Conservation (phyloP, 2,329 filamentous ascomycete species). For the Fusarium concolor region DNA sequence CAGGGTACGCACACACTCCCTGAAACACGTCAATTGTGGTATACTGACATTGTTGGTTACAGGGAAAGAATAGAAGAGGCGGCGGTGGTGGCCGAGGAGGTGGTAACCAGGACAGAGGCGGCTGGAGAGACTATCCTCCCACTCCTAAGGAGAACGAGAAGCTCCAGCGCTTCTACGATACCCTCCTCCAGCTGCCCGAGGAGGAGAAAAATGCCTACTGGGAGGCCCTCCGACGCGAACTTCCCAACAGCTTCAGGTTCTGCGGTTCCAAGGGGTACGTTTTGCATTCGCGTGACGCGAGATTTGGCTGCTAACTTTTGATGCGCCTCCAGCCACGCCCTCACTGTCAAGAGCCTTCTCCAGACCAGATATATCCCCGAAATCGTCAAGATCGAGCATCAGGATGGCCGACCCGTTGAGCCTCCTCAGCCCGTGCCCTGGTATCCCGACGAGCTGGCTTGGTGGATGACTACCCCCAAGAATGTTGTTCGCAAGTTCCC, state of each 20-base stretch:
- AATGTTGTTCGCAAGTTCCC: conserved; percentile 93
- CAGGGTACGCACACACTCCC: conserved; percentile 44
- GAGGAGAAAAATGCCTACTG: conserved; percentile 86
- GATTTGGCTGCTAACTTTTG: conserved; percentile 27
- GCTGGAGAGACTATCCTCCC: conserved; percentile 53
- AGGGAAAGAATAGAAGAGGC: conserved; percentile 54
- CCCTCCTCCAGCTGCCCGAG: conserved; percentile 78
- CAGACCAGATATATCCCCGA: conserved; percentile 91
- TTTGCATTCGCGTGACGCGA: conserved; percentile 2
- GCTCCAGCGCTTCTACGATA: conserved; percentile 88
- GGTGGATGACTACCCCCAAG: conserved; percentile 98
- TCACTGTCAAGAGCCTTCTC: conserved; percentile 89
- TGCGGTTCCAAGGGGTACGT: conserved; percentile 89
- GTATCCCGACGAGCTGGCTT: conserved; percentile 95
- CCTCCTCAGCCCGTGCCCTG: conserved; percentile 85
- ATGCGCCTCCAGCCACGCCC: conserved; percentile 75
- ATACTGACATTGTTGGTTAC: conserved; percentile 31
- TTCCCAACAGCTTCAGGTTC: conserved; percentile 98
- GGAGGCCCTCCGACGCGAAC: conserved; percentile 81
- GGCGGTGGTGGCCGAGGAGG: conserved; percentile 52
- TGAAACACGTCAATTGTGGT: conserved; percentile 21
- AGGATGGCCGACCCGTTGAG: conserved; percentile 84
- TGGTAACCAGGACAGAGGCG: conserved; percentile 39
- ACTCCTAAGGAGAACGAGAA: conserved; percentile 83
- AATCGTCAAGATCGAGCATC: conserved; percentile 84